phyloP scores from a whole-genome alignment of 768 basidiomycete species.

The Auricularia cornea region DNA sequence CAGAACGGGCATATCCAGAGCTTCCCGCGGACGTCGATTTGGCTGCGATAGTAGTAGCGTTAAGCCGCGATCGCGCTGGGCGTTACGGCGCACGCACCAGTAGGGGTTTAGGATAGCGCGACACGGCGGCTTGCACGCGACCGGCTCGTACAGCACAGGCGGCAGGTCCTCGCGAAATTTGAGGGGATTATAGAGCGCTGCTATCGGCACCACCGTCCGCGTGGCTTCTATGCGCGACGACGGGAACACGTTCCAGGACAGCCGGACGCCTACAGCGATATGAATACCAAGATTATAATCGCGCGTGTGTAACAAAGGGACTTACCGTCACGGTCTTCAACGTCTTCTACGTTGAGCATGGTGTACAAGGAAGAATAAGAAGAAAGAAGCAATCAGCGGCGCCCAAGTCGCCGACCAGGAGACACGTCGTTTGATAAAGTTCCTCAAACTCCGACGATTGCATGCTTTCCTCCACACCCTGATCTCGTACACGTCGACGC shows the following conservation, averaged over 20 bases:
- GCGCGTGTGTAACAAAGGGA: too few species aligned
- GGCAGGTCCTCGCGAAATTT: constrained; percentile 92
- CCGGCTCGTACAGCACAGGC: constrained; percentile 94
- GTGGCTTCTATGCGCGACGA: constrained; percentile 97
- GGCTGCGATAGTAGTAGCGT: constrained; percentile 40
- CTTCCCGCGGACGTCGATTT: constrained; percentile 97
- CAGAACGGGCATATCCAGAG: constrained; percentile 99
- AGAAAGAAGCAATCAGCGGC: too few species aligned
- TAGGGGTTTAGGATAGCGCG: constrained; percentile 96
- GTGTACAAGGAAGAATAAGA: too few species aligned
- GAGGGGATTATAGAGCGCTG: constrained; percentile 94
- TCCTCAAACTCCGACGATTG: too few species aligned
- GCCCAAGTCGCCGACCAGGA: too few species aligned
- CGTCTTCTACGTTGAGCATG: too few species aligned
- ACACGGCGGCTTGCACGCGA: constrained; percentile 97
- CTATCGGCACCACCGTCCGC: constrained; percentile 93
- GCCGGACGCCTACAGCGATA: constrained; percentile 60
- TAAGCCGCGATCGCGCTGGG: neutral
- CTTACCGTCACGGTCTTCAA: too few species aligned
- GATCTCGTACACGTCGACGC: too few species aligned
- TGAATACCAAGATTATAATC: too few species aligned
- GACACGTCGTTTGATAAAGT: too few species aligned
- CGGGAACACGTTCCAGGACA: constrained; percentile 99
- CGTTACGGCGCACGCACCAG: constrained; percentile 51
- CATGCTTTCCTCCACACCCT: too few species aligned